Evolutionary conservation across 306 rosid species (phyloP), one percentile per base, ranked within the genome.

Genomic region (Fragaria vesca): DNA sequence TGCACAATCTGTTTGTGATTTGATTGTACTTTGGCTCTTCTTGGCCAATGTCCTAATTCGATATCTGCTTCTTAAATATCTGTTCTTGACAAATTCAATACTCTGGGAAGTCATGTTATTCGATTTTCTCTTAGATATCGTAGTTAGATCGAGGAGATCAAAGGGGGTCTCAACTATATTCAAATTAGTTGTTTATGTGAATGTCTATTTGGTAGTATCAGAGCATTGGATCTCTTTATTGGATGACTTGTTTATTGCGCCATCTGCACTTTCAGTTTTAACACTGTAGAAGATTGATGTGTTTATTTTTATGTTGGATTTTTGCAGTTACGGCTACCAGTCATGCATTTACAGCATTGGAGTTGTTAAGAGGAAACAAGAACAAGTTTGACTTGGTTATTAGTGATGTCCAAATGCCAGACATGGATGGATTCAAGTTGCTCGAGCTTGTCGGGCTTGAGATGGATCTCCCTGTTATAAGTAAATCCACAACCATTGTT

Each of bases 391-490:
- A 96, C 83, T 87, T 96, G 65, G 99, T 96, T 66, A 96, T 93
- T 86, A 96, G 98, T 73, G 99, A 93, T 81, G 99, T 96, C 21
- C 96, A 96, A 73, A 96, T 96, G 99, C 99, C 99, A 43, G 98
- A 96, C 85, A 96, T 96, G 99, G 99, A 96, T 86, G 99, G 99
- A 79, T 96, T 96, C 81, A 96, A 93, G 91, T 85, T 96, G 72
- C 97, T 96, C 73, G 99, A 96, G 87, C 96, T 90, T 54, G 94
- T 96, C 32, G 98, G 99, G 66, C 96, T 96, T 71, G 99, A 96
- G 82, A 96, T 96, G 99, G 99, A 93, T 87, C 97, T 96, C 76
- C 99, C 99, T 66, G 99, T 96, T 78, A 93, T 96, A 83, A 96
- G 99, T 96, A 82, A 62, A 89, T 91, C 62, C 32, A 36, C 17